Evolutionary conservation across 1,284 basidiomycete species (phyloP), one percentile per base, ranked within the genome.

Genomic region (Leccinum subrobustum): DNA sequence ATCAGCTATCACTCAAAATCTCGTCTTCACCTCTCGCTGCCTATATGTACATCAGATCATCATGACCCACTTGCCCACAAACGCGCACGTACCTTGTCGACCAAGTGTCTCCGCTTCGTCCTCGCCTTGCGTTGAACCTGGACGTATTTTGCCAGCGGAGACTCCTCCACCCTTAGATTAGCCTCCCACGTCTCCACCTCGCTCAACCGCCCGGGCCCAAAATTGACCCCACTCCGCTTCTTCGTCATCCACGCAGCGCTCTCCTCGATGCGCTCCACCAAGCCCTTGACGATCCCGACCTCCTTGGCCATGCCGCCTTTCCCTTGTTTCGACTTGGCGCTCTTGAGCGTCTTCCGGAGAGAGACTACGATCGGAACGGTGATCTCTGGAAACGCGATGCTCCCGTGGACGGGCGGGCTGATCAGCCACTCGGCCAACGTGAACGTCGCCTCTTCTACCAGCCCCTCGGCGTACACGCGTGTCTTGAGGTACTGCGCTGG

Each of bases 301-400:
- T 90, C 85, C 70, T 92, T 92, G 2, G 73, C 77, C 27, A 78
- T 76, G 50, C 75, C 63, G 59, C 74, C 71, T 73, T 82, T 64
- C n/a, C 8, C 39, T 4, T 70, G 67, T 8, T 64, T 70, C 27
- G 73, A 70, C 65, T 81, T 84, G 39, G 78, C 78, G 6, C 74
- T 76, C 75, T 96, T 97, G 66, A 93, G 67, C 72, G 82, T 76
- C 75, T 86, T 85, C 31, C 85, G 85, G 60, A 96, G 79, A 3
- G 83, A 79, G 9, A 91, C 83, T n/a, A 88, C 77, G 42, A 96
- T 79, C 2, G 96, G 95, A n/a, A 98, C 84, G 12, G 88, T 83
- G 57, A 97, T 80, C 77, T 99, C 97, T 2, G 96, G 96, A 79
- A 98, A 98, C 0, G 93, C 93, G 60, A 98, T 89, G 73, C 91